Evolutionary conservation across 441 rosid species (phyloP), one percentile per base, ranked within the genome.

Genomic region (Erysimum cheiri): DNA sequence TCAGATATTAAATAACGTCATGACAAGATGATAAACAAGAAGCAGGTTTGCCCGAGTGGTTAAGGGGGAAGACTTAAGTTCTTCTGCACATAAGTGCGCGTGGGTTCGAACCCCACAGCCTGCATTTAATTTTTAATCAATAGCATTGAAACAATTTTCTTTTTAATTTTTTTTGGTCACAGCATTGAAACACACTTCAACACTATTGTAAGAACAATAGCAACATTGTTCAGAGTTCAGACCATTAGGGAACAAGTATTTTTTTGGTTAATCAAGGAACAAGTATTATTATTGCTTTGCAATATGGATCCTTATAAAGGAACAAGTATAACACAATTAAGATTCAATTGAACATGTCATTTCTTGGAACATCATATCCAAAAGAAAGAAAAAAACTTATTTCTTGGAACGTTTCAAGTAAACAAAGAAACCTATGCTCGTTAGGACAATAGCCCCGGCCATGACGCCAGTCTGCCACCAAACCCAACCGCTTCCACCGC

Each of bases 81-180:
- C 94, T 90, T 85, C 95, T 88, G 94, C 88, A 85, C 95, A 81
- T 61, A 81, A 84, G 95, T 85, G 85, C 96, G 94, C 95, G 92
- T 87, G 91, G 96, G 97, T 89, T 92, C 96, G 92, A 92, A 88
- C 91, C 92, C 96, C 93, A 86, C 88, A 83, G 92, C 88, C 91
- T 83, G 88, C 93, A 89, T 2, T 26, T 3, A 26, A 26, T 26
- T 26, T 26, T 24, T 1, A 24, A 24, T 24, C 2, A 24, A 24
- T 24, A 24, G 26, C 26, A 24, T 24, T 24, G 26, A 24, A 24
- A 24, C 26, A 24, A 24, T 24, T 24, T 26, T 26, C 3, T 26
- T 26, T 26, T 1, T 24, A 24, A n/a, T n/a, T n/a, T n/a, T 26
- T 26, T 26, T 26, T 26, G 28, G 28, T 26, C 3, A 26, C 0